Conservation (phyloP, 495 filamentous ascomycete species). For the Aeminium ludgeri region DNA sequence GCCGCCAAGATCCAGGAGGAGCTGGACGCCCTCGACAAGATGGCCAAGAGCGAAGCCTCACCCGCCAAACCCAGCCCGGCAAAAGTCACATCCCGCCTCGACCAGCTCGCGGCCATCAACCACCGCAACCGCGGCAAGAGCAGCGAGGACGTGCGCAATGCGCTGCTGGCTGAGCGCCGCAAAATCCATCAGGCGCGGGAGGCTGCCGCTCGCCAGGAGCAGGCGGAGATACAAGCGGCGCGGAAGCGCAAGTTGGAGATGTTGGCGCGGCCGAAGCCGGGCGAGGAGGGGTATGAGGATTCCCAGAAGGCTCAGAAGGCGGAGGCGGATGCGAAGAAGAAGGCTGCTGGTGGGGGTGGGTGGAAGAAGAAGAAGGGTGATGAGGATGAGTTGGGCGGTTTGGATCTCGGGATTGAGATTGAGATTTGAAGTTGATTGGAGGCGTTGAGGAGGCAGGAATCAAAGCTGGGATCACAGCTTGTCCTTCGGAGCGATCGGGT, state of each 20-base stretch:
- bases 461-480: too few relatives aligned
- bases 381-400: conserved; percentile 25
- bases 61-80: conserved; percentile 12
- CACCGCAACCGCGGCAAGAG: conserved; percentile 62
- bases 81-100: conserved; percentile 37
- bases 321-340: conserved; percentile 9
- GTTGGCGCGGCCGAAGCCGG: too few relatives aligned
- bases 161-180: conserved; percentile 57
- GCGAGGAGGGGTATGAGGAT: too few relatives aligned
- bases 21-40: conserved; percentile 42
- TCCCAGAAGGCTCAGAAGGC: conserved; percentile 16
- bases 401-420: conserved; percentile 30
- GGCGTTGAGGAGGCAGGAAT: too few relatives aligned
- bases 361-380: conserved; percentile 24
- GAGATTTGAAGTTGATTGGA: conserved; percentile 21
- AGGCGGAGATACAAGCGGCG: conserved; percentile 18
- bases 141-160: conserved; percentile 63
- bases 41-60: conserved; percentile 25
- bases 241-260: conserved; percentile 15
- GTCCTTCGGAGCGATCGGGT: too few relatives aligned
- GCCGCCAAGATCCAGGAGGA: conserved; percentile 45
- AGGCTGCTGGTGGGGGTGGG: conserved; percentile 19
- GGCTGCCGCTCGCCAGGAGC: conserved; percentile 13
- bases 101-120: conserved; percentile 62
- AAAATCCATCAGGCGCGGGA: conserved; percentile 14